phyloP scores from a whole-genome alignment of 352 stramenopile genomes.

The Phytophthora fragariaefolia region DNA sequence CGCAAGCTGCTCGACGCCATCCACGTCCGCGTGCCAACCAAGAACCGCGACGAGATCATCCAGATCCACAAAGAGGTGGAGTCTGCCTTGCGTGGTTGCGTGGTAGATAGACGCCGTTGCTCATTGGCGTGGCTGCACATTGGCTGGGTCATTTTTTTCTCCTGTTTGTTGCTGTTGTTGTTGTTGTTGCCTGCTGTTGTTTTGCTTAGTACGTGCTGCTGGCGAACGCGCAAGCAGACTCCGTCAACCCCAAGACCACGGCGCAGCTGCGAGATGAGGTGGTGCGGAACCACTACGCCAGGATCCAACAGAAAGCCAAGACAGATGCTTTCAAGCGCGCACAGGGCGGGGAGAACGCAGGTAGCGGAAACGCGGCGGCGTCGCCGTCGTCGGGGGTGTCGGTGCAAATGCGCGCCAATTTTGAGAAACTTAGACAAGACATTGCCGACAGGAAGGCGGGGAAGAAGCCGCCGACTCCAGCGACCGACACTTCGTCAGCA shows the following conservation, averaged over 20 bases:
- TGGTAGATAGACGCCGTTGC: neutral
- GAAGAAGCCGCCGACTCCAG: constrained; percentile 31
- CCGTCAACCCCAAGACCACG: constrained; percentile 72
- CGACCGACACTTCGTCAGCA: constrained; percentile 20
- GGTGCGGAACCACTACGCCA: constrained; percentile 65
- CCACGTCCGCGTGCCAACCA: constrained; percentile 61
- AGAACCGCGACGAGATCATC: constrained; percentile 87
- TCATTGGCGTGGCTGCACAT: neutral
- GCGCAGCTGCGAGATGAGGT: constrained; percentile 75
- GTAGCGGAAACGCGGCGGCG: constrained; percentile 28
- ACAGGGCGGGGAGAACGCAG: constrained; percentile 27
- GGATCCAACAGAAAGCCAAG: constrained; percentile 70
- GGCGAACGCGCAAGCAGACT: constrained; percentile 83
- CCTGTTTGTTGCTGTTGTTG: constrained; percentile 11
- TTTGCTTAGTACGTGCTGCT: constrained; percentile 73
- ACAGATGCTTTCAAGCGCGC: constrained; percentile 42
- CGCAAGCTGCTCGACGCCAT: constrained; percentile 76
- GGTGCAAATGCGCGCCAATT: constrained; percentile 74
- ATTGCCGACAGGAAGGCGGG: constrained; percentile 65
- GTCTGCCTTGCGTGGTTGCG: neutral
- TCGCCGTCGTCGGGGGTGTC: constrained; percentile 48
- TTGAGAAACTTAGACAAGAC: constrained; percentile 75
- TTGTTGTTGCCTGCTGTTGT: constrained; percentile 3
- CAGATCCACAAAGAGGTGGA: constrained; percentile 89
- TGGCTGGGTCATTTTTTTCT: constrained; percentile 1